Percentiles rank a stretch among this genome's conserved stretches.
These are phyloP conservation scores for Irpex rosettiformis DNA, from an alignment of 1,284 basidiomycete species.

Conservation along the genomic window DNA sequence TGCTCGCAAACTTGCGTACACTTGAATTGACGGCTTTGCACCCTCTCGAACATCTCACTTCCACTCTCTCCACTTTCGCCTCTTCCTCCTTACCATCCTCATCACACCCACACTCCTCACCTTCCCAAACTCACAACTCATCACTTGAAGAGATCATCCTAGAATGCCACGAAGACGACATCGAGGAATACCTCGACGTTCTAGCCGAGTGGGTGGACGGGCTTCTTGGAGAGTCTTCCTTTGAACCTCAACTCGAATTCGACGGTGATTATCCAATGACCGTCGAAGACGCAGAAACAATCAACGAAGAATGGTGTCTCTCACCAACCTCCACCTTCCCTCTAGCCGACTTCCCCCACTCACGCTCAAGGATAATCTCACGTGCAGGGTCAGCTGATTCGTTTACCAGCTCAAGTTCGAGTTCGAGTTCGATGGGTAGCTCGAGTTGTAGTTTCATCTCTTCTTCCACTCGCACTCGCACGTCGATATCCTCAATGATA, in stretches of 20 bases:
- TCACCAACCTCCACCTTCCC: neutral
- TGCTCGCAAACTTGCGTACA: too few species aligned
- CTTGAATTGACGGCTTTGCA: neutral
- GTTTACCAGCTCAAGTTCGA: constrained; percentile 17
- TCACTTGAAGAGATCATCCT: constrained; percentile 56
- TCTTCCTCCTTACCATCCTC: constrained; percentile 54
- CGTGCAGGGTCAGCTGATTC: neutral
- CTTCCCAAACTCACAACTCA: constrained; percentile 50
- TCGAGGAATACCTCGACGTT: constrained; percentile 51
- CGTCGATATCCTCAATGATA: neutral
- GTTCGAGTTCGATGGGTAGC: neutral
- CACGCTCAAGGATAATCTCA: neutral
- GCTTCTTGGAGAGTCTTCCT: too few species aligned
- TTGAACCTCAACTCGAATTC: too few species aligned
- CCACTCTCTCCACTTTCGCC: constrained; percentile 34
- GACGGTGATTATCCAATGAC: constrained; percentile 37
- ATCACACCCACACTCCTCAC: constrained; percentile 57
- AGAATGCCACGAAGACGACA: constrained; percentile 57
- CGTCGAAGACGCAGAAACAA: neutral
- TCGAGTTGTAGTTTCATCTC: too few species aligned
- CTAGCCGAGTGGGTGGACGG: constrained; percentile 55
- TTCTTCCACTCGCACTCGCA: too few species aligned
- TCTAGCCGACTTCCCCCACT: neutral
- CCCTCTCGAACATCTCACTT: neutral
- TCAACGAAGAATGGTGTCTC: neutral